Percentiles rank a stretch among this genome's conserved stretches.
Evolutionary conservation across 2,329 filamentous ascomycete genomes (phyloP).

Genomic region (Aspergillus carbonarius): DNA sequence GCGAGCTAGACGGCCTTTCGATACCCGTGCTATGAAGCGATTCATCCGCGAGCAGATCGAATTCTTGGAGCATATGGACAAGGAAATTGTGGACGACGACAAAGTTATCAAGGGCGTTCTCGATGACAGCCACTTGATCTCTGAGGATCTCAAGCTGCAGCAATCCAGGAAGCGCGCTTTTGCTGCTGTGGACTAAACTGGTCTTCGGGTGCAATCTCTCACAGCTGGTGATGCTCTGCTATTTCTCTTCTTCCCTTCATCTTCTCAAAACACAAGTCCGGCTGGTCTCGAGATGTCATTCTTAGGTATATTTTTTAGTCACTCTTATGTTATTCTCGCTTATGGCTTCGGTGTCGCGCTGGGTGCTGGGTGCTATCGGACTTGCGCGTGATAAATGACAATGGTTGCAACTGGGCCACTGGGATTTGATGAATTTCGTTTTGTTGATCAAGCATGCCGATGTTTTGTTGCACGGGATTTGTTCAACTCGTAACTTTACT

Average conservation of each 20-base stretch:
- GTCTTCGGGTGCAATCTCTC: not conserved
- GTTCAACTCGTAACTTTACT: conserved; percentile 8
- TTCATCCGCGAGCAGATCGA: conserved; percentile 14
- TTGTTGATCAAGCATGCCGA: not conserved
- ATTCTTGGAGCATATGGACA: conserved; percentile 37
- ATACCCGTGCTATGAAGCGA: conserved; percentile 6
- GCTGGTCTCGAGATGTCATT: not conserved
- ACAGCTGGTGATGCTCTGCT: not conserved
- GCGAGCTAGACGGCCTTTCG: conserved; percentile 31
- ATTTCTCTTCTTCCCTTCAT: not conserved
- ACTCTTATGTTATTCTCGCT: not conserved
- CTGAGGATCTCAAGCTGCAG: conserved; percentile 34
- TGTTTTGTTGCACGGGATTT: conserved; percentile 11
- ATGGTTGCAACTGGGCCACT: not conserved
- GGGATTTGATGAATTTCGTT: not conserved
- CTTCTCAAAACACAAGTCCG: not conserved
- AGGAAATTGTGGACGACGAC: conserved; percentile 42
- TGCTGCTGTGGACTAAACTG: conserved; percentile 11
- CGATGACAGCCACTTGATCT: conserved; percentile 38
- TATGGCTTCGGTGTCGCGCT: not conserved
- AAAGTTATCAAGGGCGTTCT: conserved; percentile 38
- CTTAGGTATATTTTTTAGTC: not conserved
- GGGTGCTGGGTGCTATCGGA: conserved; percentile 2
- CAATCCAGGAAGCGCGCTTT: conserved; percentile 26
- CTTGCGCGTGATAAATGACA: not conserved